Percentiles rank a stretch among this genome's conserved stretches.
Evolutionary conservation across 2,329 filamentous ascomycete species (phyloP).

Genomic region (Aspergillus persii): DNA sequence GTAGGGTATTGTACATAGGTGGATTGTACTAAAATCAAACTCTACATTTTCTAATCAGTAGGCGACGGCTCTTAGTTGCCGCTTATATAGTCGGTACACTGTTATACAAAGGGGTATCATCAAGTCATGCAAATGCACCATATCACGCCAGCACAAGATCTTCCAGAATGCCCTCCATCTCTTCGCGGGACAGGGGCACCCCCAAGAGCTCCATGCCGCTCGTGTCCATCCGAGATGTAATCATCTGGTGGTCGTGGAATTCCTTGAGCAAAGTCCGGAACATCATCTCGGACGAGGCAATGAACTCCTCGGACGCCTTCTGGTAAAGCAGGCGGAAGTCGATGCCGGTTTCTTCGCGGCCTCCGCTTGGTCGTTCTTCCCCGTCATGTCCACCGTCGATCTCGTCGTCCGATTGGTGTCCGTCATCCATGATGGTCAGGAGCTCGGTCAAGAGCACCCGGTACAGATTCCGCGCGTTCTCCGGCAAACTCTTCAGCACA

Average conservation of each 20-base stretch:
- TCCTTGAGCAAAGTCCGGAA: slow-evolving; percentile 94
- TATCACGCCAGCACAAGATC: slow-evolving; percentile 55
- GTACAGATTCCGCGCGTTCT: slow-evolving; percentile 88
- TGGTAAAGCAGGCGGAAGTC: slow-evolving; percentile 92
- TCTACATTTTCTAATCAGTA: not conserved
- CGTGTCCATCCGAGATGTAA: slow-evolving; percentile 81
- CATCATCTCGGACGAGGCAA: slow-evolving; percentile 93
- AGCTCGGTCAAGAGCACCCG: slow-evolving; percentile 81
- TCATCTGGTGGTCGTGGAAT: slow-evolving; percentile 98
- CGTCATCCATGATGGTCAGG: slow-evolving; percentile 63
- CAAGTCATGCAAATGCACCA: slow-evolving; percentile 16
- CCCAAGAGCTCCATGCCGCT: slow-evolving; percentile 82
- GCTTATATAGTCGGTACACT: slow-evolving; percentile 4
- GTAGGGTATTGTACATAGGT: not conserved
- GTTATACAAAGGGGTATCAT: slow-evolving; percentile 36
- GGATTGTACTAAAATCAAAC: not conserved
- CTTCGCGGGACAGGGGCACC: slow-evolving; percentile 81
- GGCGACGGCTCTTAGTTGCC: not conserved
- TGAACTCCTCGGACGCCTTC: slow-evolving; percentile 94
- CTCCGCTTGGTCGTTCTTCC: slow-evolving; percentile 20
- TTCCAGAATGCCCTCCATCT: slow-evolving; percentile 84
- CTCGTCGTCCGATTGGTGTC: slow-evolving; percentile 51
- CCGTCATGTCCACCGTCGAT: slow-evolving; percentile 33
- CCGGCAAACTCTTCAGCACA: slow-evolving; percentile 83
- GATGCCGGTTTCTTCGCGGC: slow-evolving; percentile 58